Percentiles rank a stretch among this genome's conserved stretches.
Conservation (phyloP, 2,329 filamentous ascomycete species). For the Xylariaceae sp. region DNA sequence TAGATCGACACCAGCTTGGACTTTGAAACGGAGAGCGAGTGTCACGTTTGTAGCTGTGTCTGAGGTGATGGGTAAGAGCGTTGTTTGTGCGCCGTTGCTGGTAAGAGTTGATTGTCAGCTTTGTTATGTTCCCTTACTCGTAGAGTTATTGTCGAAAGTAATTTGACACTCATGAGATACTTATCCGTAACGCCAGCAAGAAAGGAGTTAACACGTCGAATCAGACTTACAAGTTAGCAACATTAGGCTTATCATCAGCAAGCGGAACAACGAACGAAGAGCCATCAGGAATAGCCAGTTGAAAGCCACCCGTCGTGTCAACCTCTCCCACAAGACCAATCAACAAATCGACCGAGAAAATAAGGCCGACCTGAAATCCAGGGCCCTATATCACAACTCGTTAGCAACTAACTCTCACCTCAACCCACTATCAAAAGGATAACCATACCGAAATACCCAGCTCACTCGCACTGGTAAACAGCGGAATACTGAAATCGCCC, state of each 20-base stretch:
- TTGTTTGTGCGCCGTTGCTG: slow-evolving; percentile 21
- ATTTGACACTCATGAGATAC: too few relatives aligned
- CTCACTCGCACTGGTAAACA: slow-evolving; percentile 20
- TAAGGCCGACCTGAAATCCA: slow-evolving; percentile 22
- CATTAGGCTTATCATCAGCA: slow-evolving; percentile 15
- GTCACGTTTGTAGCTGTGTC: slow-evolving; percentile 21
- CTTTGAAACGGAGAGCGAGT: slow-evolving; percentile 20
- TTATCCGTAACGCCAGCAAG: too few relatives aligned
- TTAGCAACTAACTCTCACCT: neutral
- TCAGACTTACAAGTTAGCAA: slow-evolving; percentile 27
- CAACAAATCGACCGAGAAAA: slow-evolving; percentile 25
- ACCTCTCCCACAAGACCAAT: slow-evolving; percentile 21
- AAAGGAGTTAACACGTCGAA: too few relatives aligned
- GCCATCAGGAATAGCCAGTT: slow-evolving; percentile 22
- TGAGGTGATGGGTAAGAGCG: slow-evolving; percentile 22
- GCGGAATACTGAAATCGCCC: slow-evolving; percentile 19
- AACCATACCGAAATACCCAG: slow-evolving; percentile 24
- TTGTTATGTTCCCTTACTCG: neutral
- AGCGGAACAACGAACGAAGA: slow-evolving; percentile 24
- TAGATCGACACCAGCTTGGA: slow-evolving; percentile 23
- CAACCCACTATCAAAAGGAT: neutral
- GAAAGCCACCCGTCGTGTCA: slow-evolving; percentile 21
- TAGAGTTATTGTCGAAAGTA: neutral
- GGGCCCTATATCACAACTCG: slow-evolving; percentile 17
- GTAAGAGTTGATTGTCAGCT: slow-evolving; percentile 3